A percentile compares a stretch with the other conserved stretches of the same genome.
Evolutionary conservation across 441 rosid species (phyloP).

Genomic region (Corymbia citriodora): DNA sequence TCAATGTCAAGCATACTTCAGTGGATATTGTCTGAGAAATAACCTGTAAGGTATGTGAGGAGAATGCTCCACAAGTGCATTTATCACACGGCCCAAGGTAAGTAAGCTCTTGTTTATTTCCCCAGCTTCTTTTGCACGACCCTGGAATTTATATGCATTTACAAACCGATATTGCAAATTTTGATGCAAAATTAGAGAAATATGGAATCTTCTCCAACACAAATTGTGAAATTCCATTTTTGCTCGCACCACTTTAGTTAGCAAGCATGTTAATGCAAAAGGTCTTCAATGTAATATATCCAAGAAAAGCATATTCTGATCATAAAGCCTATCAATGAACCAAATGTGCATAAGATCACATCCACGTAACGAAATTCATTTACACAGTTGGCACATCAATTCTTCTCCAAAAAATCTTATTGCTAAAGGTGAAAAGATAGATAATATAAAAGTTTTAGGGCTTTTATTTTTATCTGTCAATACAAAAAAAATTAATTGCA

Average conservation of each 20-base stretch:
- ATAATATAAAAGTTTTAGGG: neutral
- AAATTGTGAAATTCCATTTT: neutral
- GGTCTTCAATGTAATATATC: neutral
- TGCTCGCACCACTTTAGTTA: neutral
- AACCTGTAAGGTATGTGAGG: constrained; percentile 93
- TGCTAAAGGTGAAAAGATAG: neutral
- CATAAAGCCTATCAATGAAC: neutral
- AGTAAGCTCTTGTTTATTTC: constrained; percentile 97
- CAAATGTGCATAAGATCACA: neutral
- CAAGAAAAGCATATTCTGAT: neutral
- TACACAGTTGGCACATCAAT: neutral
- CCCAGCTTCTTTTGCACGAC: constrained; percentile 96
- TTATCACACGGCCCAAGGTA: constrained; percentile 90
- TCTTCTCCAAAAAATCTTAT: neutral
- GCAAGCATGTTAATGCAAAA: neutral
- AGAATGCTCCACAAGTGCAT: constrained; percentile 95
- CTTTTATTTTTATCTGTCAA: neutral
- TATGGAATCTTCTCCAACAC: neutral
- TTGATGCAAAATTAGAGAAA: neutral
- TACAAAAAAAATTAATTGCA: neutral
- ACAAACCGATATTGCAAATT: neutral
- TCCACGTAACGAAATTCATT: neutral
- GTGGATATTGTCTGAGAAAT: neutral
- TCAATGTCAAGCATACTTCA: neutral
- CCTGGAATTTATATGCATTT: constrained; percentile 30